Evolutionary conservation across 805 yeast species (phyloP).

Genomic region (Metschnikowia kunwiensis): DNA sequence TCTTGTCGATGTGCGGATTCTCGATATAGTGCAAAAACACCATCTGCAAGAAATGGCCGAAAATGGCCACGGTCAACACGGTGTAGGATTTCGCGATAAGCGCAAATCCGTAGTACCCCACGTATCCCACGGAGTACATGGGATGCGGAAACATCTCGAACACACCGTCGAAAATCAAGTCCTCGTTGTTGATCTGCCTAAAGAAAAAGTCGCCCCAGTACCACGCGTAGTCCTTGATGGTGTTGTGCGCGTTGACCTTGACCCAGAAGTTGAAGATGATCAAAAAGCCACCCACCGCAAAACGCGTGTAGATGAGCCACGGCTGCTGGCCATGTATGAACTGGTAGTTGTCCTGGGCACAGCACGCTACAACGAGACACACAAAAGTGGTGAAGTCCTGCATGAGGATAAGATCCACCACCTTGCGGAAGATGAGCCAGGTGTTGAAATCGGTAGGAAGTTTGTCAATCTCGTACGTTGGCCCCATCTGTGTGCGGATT

Average conservation of each 20-base stretch:
- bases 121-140: conserved; percentile 86
- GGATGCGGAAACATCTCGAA: conserved; percentile 91
- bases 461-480: conserved; percentile 24
- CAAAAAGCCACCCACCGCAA: conserved; percentile 56
- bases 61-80: conserved; percentile 62
- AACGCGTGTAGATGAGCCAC: conserved; percentile 47
- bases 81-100: conserved; percentile 71
- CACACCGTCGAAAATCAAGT: conserved; percentile 81
- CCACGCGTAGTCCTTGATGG: conserved; percentile 90
- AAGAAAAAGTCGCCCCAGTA: conserved; percentile 94
- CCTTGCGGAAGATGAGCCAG: conserved; percentile 75
- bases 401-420: conserved; percentile 80
- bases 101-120: conserved; percentile 84
- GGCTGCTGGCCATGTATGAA: conserved; percentile 40
- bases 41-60: conserved; percentile 78
- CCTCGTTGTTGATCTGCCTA: conserved; percentile 58
- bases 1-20: conserved; percentile 83
- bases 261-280: conserved; percentile 80
- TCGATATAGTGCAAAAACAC: conserved; percentile 71
- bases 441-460: conserved; percentile 75
- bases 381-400: conserved; percentile 77
- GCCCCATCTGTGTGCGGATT: conserved; percentile 39
- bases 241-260: conserved; percentile 81
- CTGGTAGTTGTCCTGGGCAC: conserved; percentile 36
- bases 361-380: conserved; percentile 54